Evolutionary conservation across 768 basidiomycete species (phyloP), one percentile per base, ranked within the genome.

Genomic region (Rhizopogon vinicolor): DNA sequence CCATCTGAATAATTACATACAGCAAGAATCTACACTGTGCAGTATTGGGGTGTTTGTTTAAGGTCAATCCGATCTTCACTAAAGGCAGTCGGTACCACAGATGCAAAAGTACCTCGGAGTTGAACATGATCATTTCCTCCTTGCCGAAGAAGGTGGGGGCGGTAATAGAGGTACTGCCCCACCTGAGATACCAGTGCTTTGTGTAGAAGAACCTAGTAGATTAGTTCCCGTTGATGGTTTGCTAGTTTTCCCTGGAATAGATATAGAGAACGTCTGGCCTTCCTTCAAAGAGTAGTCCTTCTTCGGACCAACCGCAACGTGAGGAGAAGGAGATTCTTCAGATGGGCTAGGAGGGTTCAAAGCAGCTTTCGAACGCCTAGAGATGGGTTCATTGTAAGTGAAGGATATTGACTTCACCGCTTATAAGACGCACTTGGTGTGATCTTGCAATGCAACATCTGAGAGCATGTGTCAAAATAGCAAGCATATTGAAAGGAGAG

Each of bases 201-300:
- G 65, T 33, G 53, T 57, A 9, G 66, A 58, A 19, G 74, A 72
- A 46, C 70, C 74, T 18, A 83, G 61, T 37, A 82, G 62, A 58
- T 66, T 77, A 6, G 71, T 66, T 18, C 67, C 59, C 41, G 65
- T 71, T 37, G 14, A 37, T 6, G 70, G 58, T 16, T 71, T 57
- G 67, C 79, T 79, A 53, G 69, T 74, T 52, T 86, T 83, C n/a
- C 93, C 93, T 7, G 94, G 95, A 56, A 97, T 91, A 35, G 83
- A 75, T 60, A 98, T 96, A 5, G 88, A 87, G 69, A 98, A 95
- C 0, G 94, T 97, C 68, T 98, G 91, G 8, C 94, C 94, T 62
- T 93, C 92, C 69, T 96, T 97, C 62, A 98, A 73, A 40, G 89
- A 89, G 71, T 93, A 97, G 62, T 98, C 94, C 70, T 92, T 91